Evolutionary conservation across 2,329 filamentous ascomycete genomes (phyloP).

Genomic region (Fusarium sp.): DNA sequence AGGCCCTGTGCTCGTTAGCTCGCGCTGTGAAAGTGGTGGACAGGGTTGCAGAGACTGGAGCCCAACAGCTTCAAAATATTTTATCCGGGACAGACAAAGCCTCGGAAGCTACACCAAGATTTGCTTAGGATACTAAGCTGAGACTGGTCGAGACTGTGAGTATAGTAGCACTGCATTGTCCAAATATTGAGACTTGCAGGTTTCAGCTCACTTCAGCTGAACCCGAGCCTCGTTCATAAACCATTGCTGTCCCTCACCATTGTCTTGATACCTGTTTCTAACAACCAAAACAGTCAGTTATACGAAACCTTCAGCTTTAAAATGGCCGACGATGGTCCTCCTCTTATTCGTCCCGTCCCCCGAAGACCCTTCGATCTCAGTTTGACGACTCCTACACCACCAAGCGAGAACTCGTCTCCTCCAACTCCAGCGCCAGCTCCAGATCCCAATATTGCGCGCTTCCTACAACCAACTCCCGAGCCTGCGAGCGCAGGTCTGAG

Average conservation of each 20-base stretch:
- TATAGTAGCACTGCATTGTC: slow-evolving; percentile 21
- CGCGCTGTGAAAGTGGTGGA: slow-evolving; percentile 2
- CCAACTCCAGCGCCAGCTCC: slow-evolving; percentile 28
- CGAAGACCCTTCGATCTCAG: slow-evolving; percentile 75
- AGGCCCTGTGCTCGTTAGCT: slow-evolving; percentile 27
- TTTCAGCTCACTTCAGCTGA: slow-evolving; percentile 15
- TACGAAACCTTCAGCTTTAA: background rate
- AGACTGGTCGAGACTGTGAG: slow-evolving; percentile 23
- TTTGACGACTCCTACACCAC: slow-evolving; percentile 57
- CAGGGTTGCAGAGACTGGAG: slow-evolving; percentile 19
- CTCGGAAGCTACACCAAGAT: slow-evolving; percentile 8
- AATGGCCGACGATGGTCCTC: slow-evolving; percentile 59
- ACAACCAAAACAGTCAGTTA: background rate
- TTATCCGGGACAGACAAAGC: background rate
- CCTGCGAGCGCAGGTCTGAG: slow-evolving; percentile 56
- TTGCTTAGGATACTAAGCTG: background rate
- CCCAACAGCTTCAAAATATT: slow-evolving; percentile 18
- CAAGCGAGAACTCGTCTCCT: slow-evolving; percentile 46
- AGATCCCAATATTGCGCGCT: slow-evolving; percentile 48
- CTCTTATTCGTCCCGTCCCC: slow-evolving; percentile 74
- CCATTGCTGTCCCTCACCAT: background rate
- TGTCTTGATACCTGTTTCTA: background rate
- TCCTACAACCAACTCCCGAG: slow-evolving; percentile 53
- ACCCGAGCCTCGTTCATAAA: background rate
- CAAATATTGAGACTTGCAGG: slow-evolving; percentile 16